A percentile compares a stretch with the other conserved stretches of the same genome.
phyloP scores from a whole-genome alignment of 1,284 basidiomycete species.

The Papiliotrema fonsecae region DNA sequence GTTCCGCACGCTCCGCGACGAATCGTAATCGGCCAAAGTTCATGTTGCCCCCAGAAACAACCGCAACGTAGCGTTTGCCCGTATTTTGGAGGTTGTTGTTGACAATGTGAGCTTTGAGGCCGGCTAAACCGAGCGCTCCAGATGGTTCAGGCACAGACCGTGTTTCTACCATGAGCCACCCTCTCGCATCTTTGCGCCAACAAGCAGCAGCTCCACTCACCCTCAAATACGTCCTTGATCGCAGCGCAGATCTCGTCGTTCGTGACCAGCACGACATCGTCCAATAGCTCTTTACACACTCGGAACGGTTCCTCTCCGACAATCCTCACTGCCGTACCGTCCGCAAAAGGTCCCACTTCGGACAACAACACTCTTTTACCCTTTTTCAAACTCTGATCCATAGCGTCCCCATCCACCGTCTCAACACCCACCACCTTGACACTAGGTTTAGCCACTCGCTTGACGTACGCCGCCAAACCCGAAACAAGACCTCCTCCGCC shows the following conservation, averaged over 20 bases:
- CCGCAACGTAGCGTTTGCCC: constrained; percentile 81
- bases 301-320: constrained; percentile 95
- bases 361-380: constrained; percentile 75
- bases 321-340: constrained; percentile 97
- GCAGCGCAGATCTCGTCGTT: constrained; percentile 98
- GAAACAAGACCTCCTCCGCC: constrained; percentile 90
- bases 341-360: constrained; percentile 94
- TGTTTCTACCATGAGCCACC: constrained; percentile 61
- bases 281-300: constrained; percentile 79
- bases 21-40: constrained; percentile 96
- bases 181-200: background rate
- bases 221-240: constrained; percentile 98
- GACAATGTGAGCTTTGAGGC: constrained; percentile 82
- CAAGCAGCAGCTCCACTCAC: constrained; percentile 55
- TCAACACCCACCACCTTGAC: constrained; percentile 89
- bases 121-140: constrained; percentile 90
- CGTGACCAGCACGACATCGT: constrained; percentile 76
- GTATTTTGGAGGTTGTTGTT: constrained; percentile 75
- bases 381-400: constrained; percentile 70
- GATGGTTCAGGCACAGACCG: constrained; percentile 93
- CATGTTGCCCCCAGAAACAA: constrained; percentile 97
- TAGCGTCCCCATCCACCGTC: constrained; percentile 91
- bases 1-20: constrained; percentile 93
- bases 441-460: constrained; percentile 80
- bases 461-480: constrained; percentile 88